These are phyloP conservation scores for Talaromyces sp. DNA, from an alignment of 2,329 filamentous ascomycete species.

Conservation along the genomic window DNA sequence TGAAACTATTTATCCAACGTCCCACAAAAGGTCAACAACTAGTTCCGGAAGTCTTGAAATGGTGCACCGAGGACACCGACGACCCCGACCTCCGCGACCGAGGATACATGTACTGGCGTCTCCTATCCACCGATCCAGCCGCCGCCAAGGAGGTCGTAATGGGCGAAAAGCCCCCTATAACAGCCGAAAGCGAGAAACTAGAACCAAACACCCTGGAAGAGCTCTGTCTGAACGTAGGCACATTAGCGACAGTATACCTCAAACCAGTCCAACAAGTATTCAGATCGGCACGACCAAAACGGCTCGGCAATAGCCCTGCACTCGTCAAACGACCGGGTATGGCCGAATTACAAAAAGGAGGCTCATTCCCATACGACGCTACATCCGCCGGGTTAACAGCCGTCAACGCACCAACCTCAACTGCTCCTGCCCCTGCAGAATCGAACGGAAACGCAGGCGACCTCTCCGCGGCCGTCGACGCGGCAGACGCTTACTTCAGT, in stretches of 20 bases:
- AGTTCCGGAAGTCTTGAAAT: conserved; percentile 92
- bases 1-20: conserved; percentile 95
- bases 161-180: conserved; percentile 95
- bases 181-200: conserved; percentile 89
- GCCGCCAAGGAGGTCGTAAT: conserved; percentile 87
- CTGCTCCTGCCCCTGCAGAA: background rate
- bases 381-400: background rate
- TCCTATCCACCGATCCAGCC: conserved; percentile 86
- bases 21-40: conserved; percentile 91
- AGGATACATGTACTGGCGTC: conserved; percentile 99
- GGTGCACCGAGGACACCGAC: conserved; percentile 99
- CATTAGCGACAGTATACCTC: conserved; percentile 92
- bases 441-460: conserved; percentile 37
- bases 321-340: conserved; percentile 64
- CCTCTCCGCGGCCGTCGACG: conserved; percentile 69
- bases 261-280: conserved; percentile 98
- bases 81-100: conserved; percentile 94
- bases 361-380: background rate
- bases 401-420: background rate
- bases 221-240: conserved; percentile 94
- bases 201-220: conserved; percentile 90
- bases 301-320: conserved; percentile 77
- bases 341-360: conserved; percentile 18
- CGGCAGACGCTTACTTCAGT: conserved; percentile 87
- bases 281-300: conserved; percentile 76